Evolutionary conservation across 1,284 basidiomycete species (phyloP).

Genomic region (Boletus mariae): DNA sequence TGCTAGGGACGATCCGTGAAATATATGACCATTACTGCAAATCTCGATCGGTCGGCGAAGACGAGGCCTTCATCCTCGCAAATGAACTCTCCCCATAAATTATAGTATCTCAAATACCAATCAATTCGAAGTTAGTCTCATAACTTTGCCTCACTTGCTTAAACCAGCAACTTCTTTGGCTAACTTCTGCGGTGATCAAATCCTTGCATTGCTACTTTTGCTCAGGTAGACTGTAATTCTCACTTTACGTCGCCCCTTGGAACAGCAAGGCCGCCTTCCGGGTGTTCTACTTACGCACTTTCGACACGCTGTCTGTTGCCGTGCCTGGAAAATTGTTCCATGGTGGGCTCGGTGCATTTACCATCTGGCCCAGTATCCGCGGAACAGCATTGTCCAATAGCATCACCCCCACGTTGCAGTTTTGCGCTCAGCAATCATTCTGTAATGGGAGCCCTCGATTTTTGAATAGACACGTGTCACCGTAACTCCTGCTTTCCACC

Average conservation of each 20-base stretch:
- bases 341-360: constrained; percentile 3
- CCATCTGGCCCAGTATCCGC: constrained; percentile 13
- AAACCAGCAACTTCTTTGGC: not conserved
- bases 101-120: not conserved
- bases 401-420: not conserved
- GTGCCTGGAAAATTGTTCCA: constrained; percentile 7
- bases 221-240: not conserved
- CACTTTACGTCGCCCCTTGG: constrained; percentile 12
- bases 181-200: not conserved
- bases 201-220: not conserved
- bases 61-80: not conserved
- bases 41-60: not conserved
- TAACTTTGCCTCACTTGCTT: not conserved
- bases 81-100: not conserved
- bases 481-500: not conserved
- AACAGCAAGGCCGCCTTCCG: constrained; percentile 5
- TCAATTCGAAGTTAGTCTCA: not conserved
- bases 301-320: constrained; percentile 11
- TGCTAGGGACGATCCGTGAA: not conserved
- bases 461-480: constrained; percentile 10
- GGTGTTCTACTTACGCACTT: constrained; percentile 13
- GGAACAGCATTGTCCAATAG: constrained; percentile 11
- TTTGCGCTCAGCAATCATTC: not conserved
- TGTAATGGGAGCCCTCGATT: constrained; percentile 1
- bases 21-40: not conserved